These are phyloP conservation scores for Daedaleopsis nitida DNA, from an alignment of 768 basidiomycete species.

Conservation along the genomic window DNA sequence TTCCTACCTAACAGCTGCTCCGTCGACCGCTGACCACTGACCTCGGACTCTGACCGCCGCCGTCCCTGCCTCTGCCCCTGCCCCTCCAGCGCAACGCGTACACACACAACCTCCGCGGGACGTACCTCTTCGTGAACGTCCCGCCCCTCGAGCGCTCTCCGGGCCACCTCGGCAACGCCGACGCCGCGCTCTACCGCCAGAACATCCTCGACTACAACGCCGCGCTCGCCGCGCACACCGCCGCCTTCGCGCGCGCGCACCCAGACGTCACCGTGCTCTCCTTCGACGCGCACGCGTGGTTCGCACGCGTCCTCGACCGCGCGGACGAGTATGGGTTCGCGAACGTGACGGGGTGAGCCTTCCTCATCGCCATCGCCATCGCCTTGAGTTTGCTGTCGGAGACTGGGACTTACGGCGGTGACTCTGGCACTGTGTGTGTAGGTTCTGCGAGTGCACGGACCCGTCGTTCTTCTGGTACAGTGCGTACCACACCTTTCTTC, in stretches of 20 bases:
- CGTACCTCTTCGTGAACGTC: slow-evolving; percentile 59
- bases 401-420: too few species aligned
- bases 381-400: too few species aligned
- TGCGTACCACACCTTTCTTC: slow-evolving; percentile 30
- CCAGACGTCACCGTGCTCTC: slow-evolving; percentile 43
- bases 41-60: background rate
- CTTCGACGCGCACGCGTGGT: slow-evolving; percentile 55
- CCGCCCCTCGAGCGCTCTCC: slow-evolving; percentile 56
- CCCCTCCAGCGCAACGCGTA: slow-evolving; percentile 40
- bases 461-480: slow-evolving; percentile 57
- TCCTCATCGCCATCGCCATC: too few species aligned
- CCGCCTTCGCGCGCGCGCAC: slow-evolving; percentile 39
- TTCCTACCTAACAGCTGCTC: background rate
- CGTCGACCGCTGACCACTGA: background rate
- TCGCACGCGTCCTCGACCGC: slow-evolving; percentile 46
- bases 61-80: slow-evolving; percentile 10
- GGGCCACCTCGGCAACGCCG: slow-evolving; percentile 36
- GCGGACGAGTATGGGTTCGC: slow-evolving; percentile 45
- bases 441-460: slow-evolving; percentile 53
- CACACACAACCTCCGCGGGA: slow-evolving; percentile 40
- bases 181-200: slow-evolving; percentile 37
- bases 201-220: slow-evolving; percentile 46
- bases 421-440: slow-evolving; percentile 33
- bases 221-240: slow-evolving; percentile 38
- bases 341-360: slow-evolving; percentile 43